Evolutionary conservation across 345 rosid genomes (phyloP).

Genomic region (Cardiospermum halicacabum): DNA sequence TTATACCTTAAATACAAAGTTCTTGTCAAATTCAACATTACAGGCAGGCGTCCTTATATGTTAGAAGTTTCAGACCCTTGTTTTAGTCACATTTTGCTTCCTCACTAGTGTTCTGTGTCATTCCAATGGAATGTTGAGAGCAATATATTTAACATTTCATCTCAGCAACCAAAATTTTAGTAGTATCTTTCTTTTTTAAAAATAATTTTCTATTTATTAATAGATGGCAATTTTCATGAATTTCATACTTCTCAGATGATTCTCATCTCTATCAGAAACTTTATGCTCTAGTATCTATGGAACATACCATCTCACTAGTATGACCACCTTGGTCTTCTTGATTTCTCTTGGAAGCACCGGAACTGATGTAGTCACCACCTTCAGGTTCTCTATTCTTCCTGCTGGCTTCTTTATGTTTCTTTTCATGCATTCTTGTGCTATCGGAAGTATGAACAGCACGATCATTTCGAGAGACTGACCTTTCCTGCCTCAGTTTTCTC

Average conservation of each 20-base stretch:
- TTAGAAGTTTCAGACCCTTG: conserved; percentile 3
- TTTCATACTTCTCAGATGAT: conserved; percentile 14
- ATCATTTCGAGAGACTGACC: conserved; percentile 50
- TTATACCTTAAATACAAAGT: background rate
- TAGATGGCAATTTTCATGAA: conserved; percentile 16
- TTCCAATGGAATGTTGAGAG: background rate
- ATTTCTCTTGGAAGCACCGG: conserved; percentile 46
- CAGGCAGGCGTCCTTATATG: background rate
- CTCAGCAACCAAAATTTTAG: conserved; percentile 6
- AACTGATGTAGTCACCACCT: conserved; percentile 43
- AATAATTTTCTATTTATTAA: conserved; percentile 10
- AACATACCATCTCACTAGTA: conserved; percentile 67
- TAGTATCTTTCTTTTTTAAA: conserved; percentile 10
- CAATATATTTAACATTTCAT: conserved; percentile 5
- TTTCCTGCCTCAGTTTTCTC: conserved; percentile 70
- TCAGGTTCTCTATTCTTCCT: conserved; percentile 68
- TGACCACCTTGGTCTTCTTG: conserved; percentile 66
- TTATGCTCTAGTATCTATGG: conserved; percentile 25
- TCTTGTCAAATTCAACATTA: background rate
- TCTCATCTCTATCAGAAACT: conserved; percentile 10
- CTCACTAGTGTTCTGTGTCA: background rate
- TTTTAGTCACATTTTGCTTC: background rate
- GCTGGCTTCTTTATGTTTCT: conserved; percentile 58
- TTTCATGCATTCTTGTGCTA: conserved; percentile 56
- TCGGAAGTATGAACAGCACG: conserved; percentile 47